Base-by-base conservation (phyloP, 768 basidiomycete species). In the Sarcomyxa edulis region DNA sequence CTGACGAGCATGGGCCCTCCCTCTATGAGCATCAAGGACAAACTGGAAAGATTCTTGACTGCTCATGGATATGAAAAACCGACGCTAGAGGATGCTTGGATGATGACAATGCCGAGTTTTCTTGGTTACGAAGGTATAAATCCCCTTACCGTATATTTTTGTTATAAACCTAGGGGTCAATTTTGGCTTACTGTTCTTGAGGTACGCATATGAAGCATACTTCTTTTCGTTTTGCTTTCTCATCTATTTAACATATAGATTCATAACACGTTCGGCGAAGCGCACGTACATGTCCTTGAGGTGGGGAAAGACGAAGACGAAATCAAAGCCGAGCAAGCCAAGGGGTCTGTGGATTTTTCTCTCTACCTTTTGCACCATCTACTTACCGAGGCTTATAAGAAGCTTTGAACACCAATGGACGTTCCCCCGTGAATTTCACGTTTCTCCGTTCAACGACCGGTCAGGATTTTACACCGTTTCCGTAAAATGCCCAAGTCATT, bases 371-470 rank as follows among this genome's bases (percentile, higher is more conserved):
- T 18, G 27, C 16, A 23, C 7, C 22, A 24, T 15, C 14, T 3
- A 26, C 30, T 7, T 7, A 22, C 43, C 21, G 19, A 33, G 7
- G 10, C 42, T 10, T 7, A 35, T 15, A 43, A n/a, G 10, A 4
- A 77, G 77, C 1, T 76, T 70, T 44, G 65, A 78, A 39, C 71
- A 80, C 44, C 71, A 77, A 39, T 86, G 83, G 79, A 77, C 73
- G 0, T 74, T 86, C 38, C 65, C 63, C 14, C 76, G 82, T 18
- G 67, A 73, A 44, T 87, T 86, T 52, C 82, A 86, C 47, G 83
- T 86, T 32, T 86, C 82, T 1, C 81, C 84, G 0, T 85, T 84
- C 66, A 86, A 84, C 52, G 78, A 83, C 48, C 69, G 82, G 3
- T 64, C 69, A 16, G 82, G 83, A 0, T 80, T 65, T 52, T 86